Percentiles rank a stretch among this genome's conserved stretches.
Conservation (phyloP, 345 rosid genomes). For the Eucalyptus coolabah region DNA sequence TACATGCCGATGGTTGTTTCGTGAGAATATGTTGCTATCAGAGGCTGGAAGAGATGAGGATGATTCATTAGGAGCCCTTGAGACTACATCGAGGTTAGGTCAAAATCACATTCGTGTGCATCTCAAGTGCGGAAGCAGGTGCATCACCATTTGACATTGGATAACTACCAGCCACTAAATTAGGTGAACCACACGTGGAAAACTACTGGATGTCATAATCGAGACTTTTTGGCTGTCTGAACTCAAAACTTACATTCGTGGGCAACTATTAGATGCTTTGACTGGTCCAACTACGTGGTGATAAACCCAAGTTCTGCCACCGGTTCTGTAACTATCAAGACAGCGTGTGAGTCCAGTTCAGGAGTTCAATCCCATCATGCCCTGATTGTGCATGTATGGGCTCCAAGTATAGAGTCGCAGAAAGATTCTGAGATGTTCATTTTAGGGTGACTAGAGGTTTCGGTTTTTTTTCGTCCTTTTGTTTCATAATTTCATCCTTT, state of each 20-base stretch:
- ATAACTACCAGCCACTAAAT: conserved; percentile 18
- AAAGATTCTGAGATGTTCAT: not conserved
- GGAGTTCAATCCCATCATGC: not conserved
- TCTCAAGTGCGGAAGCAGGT: conserved; percentile 16
- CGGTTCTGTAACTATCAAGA: not conserved
- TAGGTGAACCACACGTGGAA: conserved; percentile 85
- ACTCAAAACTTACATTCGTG: not conserved
- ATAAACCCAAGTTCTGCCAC: not conserved
- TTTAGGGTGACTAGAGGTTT: not conserved
- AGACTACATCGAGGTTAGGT: conserved; percentile 29
- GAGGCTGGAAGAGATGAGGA: not conserved
- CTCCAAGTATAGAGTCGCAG: not conserved
- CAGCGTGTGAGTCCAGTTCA: not conserved
- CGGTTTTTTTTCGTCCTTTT: not conserved
- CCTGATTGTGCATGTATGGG: not conserved
- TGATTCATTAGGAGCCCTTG: not conserved
- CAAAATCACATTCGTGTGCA: conserved; percentile 10
- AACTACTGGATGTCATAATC: conserved; percentile 37
- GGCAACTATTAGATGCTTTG: not conserved
- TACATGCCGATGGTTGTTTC: not conserved
- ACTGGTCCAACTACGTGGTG: conserved; percentile 4
- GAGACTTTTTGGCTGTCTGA: conserved; percentile 8
- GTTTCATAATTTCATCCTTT: not conserved
- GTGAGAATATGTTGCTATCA: not conserved
- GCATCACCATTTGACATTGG: conserved; percentile 32